Percentiles rank a stretch among this genome's conserved stretches.
These are phyloP conservation scores for Hygrophila difformis DNA, from an alignment of 257 asterid genomes.

Conservation along the genomic window DNA sequence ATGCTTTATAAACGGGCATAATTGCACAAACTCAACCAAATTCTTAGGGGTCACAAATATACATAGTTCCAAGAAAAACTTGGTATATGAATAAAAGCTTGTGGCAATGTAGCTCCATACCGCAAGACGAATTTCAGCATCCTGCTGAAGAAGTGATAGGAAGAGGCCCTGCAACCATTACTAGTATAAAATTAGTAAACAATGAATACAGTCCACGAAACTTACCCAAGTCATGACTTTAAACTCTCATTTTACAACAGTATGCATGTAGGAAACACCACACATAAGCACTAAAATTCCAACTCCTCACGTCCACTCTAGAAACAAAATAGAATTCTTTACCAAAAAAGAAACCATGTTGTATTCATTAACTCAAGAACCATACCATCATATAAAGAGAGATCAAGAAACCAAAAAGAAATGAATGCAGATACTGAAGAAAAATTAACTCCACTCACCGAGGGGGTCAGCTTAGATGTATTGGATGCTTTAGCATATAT, in stretches of 20 bases:
- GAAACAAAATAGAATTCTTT: background rate
- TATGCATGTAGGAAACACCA: slow-evolving; percentile 3
- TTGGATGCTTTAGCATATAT: slow-evolving; percentile 70
- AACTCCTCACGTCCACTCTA: background rate
- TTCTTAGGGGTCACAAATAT: slow-evolving; percentile 5
- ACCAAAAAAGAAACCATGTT: slow-evolving; percentile 4
- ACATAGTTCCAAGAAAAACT: background rate
- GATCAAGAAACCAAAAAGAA: background rate
- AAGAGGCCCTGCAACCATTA: slow-evolving; percentile 67
- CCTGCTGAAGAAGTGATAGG: slow-evolving; percentile 86
- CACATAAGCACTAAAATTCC: slow-evolving; percentile 1
- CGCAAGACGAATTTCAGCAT: slow-evolving; percentile 81
- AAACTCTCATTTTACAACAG: background rate
- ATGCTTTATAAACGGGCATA: background rate
- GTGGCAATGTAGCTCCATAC: slow-evolving; percentile 26
- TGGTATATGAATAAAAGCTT: slow-evolving; percentile 8
- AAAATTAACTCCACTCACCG: slow-evolving; percentile 40
- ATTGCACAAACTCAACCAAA: slow-evolving; percentile 2
- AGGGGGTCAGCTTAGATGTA: slow-evolving; percentile 77
- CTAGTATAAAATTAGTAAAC: too few species aligned
- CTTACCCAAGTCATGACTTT: background rate
- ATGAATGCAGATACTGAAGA: background rate
- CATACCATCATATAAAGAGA: background rate
- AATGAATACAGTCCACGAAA: background rate
- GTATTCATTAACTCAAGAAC: slow-evolving; percentile 3